Evolutionary conservation across 768 basidiomycete species (phyloP).

Genomic region (Termitomyces sp.): DNA sequence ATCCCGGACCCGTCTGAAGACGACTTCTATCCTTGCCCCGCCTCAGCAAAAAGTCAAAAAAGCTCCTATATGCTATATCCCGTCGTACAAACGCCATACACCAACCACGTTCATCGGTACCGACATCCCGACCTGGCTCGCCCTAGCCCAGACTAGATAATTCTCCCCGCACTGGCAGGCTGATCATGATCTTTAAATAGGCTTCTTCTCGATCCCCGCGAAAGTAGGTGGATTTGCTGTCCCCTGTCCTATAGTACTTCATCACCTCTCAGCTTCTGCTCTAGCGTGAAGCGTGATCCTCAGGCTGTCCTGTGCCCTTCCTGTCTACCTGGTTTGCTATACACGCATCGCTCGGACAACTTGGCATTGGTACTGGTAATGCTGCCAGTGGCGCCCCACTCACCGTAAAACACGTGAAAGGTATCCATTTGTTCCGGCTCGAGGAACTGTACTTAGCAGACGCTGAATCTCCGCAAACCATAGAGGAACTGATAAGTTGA

Average conservation of each 20-base stretch:
- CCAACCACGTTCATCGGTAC: not conserved
- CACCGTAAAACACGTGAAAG: not conserved
- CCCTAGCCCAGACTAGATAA: not conserved
- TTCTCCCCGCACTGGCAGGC: not conserved
- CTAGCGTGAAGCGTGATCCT: not conserved
- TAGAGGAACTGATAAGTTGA: not conserved
- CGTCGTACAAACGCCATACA: not conserved
- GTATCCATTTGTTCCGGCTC: not conserved
- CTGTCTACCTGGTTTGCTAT: not conserved
- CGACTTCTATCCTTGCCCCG: not conserved
- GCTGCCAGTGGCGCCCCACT: not conserved
- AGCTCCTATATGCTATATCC: not conserved
- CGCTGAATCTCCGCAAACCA: not conserved
- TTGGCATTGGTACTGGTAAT: not conserved
- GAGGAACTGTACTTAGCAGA: not conserved
- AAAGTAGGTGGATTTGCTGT: not conserved
- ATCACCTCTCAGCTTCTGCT: not conserved
- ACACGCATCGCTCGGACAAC: not conserved
- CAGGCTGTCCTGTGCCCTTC: not conserved
- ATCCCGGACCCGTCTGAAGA: not conserved
- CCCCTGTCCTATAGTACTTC: not conserved
- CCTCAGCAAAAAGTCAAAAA: not conserved
- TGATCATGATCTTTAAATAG: not conserved
- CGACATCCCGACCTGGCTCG: not conserved
- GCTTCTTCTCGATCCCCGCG: not conserved